Evolutionary conservation across 148 eudicot genomes (phyloP).

Genomic region (Rhododendron kiyosumense): DNA sequence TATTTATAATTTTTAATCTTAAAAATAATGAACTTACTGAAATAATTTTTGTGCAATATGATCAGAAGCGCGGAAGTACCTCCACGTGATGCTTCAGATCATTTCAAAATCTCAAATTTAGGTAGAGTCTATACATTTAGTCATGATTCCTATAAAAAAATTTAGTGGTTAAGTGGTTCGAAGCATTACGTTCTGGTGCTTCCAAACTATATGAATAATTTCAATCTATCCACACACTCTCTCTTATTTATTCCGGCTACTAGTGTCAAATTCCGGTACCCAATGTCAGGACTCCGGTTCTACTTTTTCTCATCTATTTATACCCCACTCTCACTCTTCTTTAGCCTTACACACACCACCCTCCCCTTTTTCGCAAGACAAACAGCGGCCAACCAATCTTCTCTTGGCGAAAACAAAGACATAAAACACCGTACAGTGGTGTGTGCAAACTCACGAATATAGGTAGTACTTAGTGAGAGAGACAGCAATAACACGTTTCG

Average conservation of each 20-base stretch:
- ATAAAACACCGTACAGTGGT: neutral
- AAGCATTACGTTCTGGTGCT: neutral
- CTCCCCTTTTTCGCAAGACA: constrained; percentile 2
- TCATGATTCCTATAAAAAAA: too few species aligned
- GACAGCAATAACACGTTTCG: constrained; percentile 6
- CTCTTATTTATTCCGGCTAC: constrained; percentile 26
- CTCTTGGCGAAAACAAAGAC: neutral
- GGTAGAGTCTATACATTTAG: too few species aligned
- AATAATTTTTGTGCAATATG: too few species aligned
- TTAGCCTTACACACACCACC: neutral
- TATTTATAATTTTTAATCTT: too few species aligned
- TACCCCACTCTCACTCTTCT: constrained; percentile 4
- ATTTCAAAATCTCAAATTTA: too few species aligned
- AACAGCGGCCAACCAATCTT: constrained; percentile 7
- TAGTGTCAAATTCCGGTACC: constrained; percentile 12
- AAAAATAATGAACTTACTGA: too few species aligned
- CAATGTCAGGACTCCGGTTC: constrained; percentile 23
- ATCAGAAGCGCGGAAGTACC: too few species aligned
- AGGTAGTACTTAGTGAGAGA: neutral
- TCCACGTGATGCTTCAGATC: too few species aligned
- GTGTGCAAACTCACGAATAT: neutral
- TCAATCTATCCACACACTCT: neutral
- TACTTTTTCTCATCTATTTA: constrained; percentile 15
- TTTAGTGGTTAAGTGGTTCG: too few species aligned
- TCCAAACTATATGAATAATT: too few species aligned